Percentiles rank a stretch among this genome's conserved stretches.
phyloP scores from a whole-genome alignment of 2,329 filamentous ascomycete species.

The Trichoderma sp. region DNA sequence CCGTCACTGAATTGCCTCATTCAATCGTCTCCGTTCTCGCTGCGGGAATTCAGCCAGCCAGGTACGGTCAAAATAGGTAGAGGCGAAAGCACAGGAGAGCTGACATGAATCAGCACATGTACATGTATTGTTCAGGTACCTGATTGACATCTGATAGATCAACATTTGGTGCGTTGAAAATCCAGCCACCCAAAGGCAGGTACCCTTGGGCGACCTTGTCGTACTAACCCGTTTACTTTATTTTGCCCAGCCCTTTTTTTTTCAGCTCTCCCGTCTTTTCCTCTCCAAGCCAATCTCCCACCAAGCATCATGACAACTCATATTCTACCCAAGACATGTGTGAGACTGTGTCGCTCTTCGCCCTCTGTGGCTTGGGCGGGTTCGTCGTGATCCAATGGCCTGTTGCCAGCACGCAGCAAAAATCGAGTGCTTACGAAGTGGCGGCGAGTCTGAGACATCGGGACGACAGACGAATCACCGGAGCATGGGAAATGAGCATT shows the following conservation, averaged over 20 bases:
- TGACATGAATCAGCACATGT: neutral
- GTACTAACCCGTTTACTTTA: neutral
- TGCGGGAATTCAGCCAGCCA: neutral
- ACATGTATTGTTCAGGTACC: neutral
- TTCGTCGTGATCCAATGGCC: neutral
- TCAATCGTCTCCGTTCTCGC: neutral
- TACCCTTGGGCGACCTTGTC: neutral
- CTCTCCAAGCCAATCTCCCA: neutral
- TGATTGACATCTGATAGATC: neutral
- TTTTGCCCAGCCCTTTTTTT: neutral
- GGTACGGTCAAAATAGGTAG: neutral
- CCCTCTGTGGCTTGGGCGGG: slow-evolving; percentile 9
- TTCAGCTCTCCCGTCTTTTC: neutral
- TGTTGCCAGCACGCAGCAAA: slow-evolving; percentile 6
- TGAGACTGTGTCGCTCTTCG: neutral
- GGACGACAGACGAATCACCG: neutral
- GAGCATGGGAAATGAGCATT: neutral
- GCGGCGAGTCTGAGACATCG: slow-evolving; percentile 11
- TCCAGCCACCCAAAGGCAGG: slow-evolving; percentile 9
- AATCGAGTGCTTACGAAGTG: slow-evolving; percentile 10
- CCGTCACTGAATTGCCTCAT: neutral
- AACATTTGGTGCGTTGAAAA: neutral
- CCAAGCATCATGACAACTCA: neutral
- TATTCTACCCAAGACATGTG: neutral
- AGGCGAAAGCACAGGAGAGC: neutral